A percentile compares a stretch with the other conserved stretches of the same genome.
phyloP scores from a whole-genome alignment of 371 early-diverging fungal species.

The Mortierella sp. region DNA sequence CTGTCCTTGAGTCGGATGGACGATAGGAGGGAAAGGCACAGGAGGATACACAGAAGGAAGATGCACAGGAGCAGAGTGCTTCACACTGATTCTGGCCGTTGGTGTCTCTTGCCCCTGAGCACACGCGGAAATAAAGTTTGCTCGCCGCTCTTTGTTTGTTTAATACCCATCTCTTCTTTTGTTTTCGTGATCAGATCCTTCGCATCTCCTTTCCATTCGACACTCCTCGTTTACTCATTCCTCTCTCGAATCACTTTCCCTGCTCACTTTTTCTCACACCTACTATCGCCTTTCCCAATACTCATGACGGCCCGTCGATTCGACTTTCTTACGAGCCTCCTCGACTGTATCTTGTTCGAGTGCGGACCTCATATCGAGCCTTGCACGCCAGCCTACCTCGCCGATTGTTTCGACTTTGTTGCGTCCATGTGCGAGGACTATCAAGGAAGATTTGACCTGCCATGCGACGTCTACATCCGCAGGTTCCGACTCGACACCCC shows the following conservation, averaged over 20 bases:
- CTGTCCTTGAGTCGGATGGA: background rate
- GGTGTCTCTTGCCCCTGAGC: no score
- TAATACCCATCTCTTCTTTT: background rate
- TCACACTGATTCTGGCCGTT: no score
- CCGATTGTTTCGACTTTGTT: background rate
- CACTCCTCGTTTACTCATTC: background rate
- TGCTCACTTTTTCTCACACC: background rate
- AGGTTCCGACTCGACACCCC: background rate
- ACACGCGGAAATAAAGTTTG: background rate
- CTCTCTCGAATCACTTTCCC: background rate
- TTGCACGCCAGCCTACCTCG: background rate
- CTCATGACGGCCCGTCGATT: background rate
- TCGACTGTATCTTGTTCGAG: slow-evolving; percentile 6
- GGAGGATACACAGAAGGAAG: no score
- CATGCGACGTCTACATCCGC: background rate
- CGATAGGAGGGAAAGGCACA: no score
- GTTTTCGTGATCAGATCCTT: background rate
- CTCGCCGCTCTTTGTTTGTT: background rate
- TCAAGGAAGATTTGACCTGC: background rate
- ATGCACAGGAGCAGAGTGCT: no score
- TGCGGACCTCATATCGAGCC: background rate
- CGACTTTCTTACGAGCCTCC: background rate
- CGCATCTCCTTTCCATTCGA: background rate
- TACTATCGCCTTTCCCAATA: background rate
- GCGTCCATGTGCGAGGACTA: background rate